Base-by-base conservation (phyloP, 352 stramenopile species). In the Plasmopara halstedii region DNA sequence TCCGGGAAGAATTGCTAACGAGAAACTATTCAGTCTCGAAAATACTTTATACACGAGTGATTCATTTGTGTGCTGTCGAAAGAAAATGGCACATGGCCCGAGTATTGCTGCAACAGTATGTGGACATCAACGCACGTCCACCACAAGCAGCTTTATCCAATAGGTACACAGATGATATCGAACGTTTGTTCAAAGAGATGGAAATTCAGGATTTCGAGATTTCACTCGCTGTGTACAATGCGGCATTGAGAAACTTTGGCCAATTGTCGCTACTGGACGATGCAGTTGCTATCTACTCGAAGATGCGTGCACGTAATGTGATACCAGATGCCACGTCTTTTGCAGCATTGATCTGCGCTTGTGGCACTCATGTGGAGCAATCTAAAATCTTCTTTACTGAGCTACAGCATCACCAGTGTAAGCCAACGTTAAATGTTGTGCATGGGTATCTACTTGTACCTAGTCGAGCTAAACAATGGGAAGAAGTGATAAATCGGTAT, bases 221-320 rank as follows among this genome's bases (percentile, higher is more conserved):
- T 18, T 47, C 68, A 4, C 41, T 80, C 20, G 10, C 37, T 0
- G 46, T 84, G 3, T 85, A 76, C 50, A 88, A 88, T 46, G 70
- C 74, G n/a, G 74, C 70, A 20, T 44, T 88, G 35, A 64, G 74
- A 13, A 79, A 79, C 37, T 81, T 74, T 33, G 77, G 67, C 3
- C 50, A 64, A 22, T 45, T 74, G 17, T 58, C 50, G n/a, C 44
- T 64, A 33, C 36, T 74, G 10, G 21, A 66, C 6, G 60, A 81
- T 39, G 65, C 72, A 1, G 32, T 53, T n/a, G 19, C 19, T n/a
- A 34, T 88, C 22, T 61, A 81, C n/a, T 35, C 23, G 13, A 49
- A 49, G 13, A 88, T 88, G 74, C 25, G 52, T 17, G 18, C 58
- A 23, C 56, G 41, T 14, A 41, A 64, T 21, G 51, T 88, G 3